Base-by-base conservation (phyloP, 1,284 basidiomycete genomes). In the Puccinia polysora region DNA sequence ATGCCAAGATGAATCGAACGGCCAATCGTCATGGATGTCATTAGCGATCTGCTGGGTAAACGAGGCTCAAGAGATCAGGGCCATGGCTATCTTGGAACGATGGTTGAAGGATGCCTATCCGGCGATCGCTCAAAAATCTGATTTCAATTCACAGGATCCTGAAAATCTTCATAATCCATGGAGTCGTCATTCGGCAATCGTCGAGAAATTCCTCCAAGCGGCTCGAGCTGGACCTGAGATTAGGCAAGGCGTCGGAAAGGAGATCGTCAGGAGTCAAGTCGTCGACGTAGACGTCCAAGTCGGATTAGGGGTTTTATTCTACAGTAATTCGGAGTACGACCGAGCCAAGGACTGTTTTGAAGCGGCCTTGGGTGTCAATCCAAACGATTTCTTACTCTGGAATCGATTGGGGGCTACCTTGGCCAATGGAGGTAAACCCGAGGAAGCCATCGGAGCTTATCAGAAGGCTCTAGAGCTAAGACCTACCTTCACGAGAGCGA, bases 1-100 rank as follows among this genome's bases (percentile, higher is more conserved):
- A 86, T 68, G 77, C 65, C 67, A 75, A 7, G 77, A 83, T 81
- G 43, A n/a, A n/a, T n/a, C 30, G 5, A 52, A 52, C 20, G 73
- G 87, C 86, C 2, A 86, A 87, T 78, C 83, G 18, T 76, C 78
- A 25, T 58, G 14, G 38, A 74, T 94, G 91, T 91, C 91, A 4
- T 85, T 98, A 20, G 94, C 96, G 2, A 95, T 97, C 75, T 92
- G 91, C 4, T 98, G 92, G 81, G 97, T 94, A 58, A 99, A 99
- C 79, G 96, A 99, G 82, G 87, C 87, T 0, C 89, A 89, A 78
- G 95, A 98, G 77, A 84, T 89, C 6, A 92, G 88, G 1, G 90
- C 95, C 1, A 87, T 97, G 77, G 83, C 87, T 0, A 93, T 89
- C 81, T 85, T 99, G 28, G 85, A 96, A 73, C 88, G 88, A 62